Base-by-base conservation (phyloP, 2,329 filamentous ascomycete genomes). In the Diaporthe vexans region DNA sequence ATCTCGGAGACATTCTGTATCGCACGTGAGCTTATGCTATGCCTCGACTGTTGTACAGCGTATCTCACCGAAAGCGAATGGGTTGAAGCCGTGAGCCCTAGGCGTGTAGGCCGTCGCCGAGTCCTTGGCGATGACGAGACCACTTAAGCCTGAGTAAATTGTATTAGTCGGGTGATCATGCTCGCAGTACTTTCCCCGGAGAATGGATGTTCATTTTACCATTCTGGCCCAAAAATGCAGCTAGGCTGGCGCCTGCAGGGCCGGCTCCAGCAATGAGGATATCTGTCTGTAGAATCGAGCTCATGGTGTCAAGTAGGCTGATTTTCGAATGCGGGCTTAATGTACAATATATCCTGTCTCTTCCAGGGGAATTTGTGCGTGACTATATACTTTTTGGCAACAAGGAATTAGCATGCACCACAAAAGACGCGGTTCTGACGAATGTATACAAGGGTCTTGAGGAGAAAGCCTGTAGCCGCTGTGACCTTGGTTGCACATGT, bases 1-100 rank as follows among this genome's bases (percentile, higher is more conserved):
- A 52, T 85, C 83, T 19, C 83, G 80, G 29, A 84, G 77, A 74
- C 82, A 84, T 69, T 84, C 87, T 40, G 26, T 9, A 26, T 19
- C 5, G n/a, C 17, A 11, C 3, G 11, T 59, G 2, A 59, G 35
- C 57, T 43, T 40, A 0, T 17, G 11, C 0, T 35, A 26, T 9
- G 26, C 6, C 9, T 3, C 3, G 35, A 26, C 0, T 6, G 0
- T 15, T 59, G 9, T 2, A 26, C 11, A 19, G 5, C 1, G 17
- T 59, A 3, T 9, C 13, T 40, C 8, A 59, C 35, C 57, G 21
- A 74, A 46, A 15, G 68, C 46, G 26, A 68, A 72, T 15, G 73
- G 69, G 24, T 74, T 74, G 6, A 74, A 59, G 13, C 71, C 58
- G 26, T 74, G 73, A 11, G 73, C 73, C n/a, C 73, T 15, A 13